Evolutionary conservation across 2,329 filamentous ascomycete species (phyloP).

Genomic region (Pestalotiopsis fici): DNA sequence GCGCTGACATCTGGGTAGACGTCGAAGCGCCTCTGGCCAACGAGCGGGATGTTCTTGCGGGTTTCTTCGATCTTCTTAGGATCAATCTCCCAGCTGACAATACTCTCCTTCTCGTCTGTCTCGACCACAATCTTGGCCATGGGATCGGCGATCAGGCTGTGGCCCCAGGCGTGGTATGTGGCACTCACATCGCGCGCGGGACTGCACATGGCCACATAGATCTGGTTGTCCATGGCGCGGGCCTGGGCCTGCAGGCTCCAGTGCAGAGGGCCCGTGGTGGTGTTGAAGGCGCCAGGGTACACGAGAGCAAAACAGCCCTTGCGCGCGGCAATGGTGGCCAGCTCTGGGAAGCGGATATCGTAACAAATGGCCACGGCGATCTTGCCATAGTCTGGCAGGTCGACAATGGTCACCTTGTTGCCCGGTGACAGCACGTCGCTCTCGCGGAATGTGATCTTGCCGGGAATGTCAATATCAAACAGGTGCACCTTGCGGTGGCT

Average conservation of each 20-base stretch:
- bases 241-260: conserved; percentile 84
- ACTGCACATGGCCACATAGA: conserved; percentile 91
- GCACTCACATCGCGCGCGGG: conserved; percentile 79
- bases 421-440: conserved; percentile 86
- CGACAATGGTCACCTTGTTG: conserved; percentile 80
- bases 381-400: conserved; percentile 85
- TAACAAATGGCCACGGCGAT: conserved; percentile 95
- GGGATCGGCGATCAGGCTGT: conserved; percentile 86
- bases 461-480: conserved; percentile 97
- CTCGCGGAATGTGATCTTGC: conserved; percentile 89
- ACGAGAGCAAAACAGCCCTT: conserved; percentile 84
- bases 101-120: conserved; percentile 76
- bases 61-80: conserved; percentile 70
- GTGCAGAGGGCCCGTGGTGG: conserved; percentile 88
- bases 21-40: conserved; percentile 86
- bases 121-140: conserved; percentile 81
- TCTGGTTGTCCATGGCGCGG: conserved; percentile 88
- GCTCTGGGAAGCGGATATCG: conserved; percentile 93
- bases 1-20: conserved; percentile 89
- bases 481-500: conserved; percentile 93
- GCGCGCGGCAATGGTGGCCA: conserved; percentile 85
- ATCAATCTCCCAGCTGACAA: conserved; percentile 72
- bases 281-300: conserved; percentile 97
- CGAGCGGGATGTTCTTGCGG: conserved; percentile 81
- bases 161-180: conserved; percentile 87